These are phyloP conservation scores for Vitis cinerea DNA, from an alignment of 164 flowering plant species.

Conservation along the genomic window DNA sequence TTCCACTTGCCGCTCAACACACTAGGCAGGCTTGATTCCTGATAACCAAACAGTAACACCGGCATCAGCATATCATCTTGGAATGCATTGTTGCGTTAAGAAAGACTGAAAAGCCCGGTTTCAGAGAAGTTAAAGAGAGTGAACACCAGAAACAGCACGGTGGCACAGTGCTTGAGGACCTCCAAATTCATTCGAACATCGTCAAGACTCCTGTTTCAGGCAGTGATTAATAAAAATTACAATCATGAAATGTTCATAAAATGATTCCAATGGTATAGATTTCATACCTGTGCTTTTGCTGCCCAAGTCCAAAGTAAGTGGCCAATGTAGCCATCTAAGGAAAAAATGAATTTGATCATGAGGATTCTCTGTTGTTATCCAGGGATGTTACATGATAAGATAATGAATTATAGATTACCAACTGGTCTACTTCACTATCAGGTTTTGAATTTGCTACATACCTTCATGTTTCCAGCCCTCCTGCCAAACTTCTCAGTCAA, in stretches of 20 bases:
- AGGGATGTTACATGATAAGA: no score
- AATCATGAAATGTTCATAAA: neutral
- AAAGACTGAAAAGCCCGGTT: no score
- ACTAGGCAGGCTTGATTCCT: constrained; percentile 71
- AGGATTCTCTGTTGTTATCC: neutral
- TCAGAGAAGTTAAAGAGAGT: no score
- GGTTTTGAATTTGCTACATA: constrained; percentile 10
- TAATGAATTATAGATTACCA: no score
- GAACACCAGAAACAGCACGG: constrained; percentile 76
- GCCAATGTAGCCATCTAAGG: constrained; percentile 83
- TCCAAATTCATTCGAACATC: constrained; percentile 92
- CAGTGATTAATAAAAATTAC: neutral
- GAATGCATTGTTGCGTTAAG: no score
- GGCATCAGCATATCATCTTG: neutral
- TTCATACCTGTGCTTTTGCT: constrained; percentile 76
- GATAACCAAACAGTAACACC: neutral
- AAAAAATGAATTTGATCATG: neutral
- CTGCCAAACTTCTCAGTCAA: constrained; percentile 68
- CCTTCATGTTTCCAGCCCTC: constrained; percentile 96
- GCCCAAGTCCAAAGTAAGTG: constrained; percentile 79
- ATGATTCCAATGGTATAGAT: neutral
- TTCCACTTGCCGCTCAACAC: constrained; percentile 24
- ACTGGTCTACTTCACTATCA: no score
- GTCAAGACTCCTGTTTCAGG: constrained; percentile 72
- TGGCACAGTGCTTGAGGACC: constrained; percentile 84